phyloP scores from a whole-genome alignment of 768 basidiomycete genomes.

The Xerocomus spinulosus region DNA sequence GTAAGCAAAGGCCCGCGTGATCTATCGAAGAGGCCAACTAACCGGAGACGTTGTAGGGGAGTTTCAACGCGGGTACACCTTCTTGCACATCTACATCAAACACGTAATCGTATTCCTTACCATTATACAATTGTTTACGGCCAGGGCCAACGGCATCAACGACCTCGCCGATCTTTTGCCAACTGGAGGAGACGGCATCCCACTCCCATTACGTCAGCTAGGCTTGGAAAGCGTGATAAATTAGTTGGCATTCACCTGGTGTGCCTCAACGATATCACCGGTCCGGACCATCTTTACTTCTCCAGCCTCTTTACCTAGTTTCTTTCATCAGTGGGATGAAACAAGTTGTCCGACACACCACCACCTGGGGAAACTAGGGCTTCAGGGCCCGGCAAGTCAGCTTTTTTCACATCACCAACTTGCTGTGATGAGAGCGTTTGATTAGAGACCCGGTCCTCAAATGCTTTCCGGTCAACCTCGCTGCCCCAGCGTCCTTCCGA shows the following conservation, averaged over 20 bases:
- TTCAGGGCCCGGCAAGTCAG: constrained; percentile 84
- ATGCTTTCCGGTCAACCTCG: constrained; percentile 56
- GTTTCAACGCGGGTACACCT: constrained; percentile 85
- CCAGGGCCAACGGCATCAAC: constrained; percentile 89
- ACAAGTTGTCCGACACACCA: not conserved
- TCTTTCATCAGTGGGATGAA: constrained; percentile 5
- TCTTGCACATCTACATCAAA: constrained; percentile 97
- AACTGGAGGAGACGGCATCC: constrained; percentile 61
- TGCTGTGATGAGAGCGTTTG: constrained; percentile 82
- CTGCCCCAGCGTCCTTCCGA: constrained; percentile 70
- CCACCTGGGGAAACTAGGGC: constrained; percentile 68
- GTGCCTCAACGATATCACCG: constrained; percentile 77
- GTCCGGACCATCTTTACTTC: constrained; percentile 91
- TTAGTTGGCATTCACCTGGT: constrained; percentile 57
- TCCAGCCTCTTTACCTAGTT: constrained; percentile 82
- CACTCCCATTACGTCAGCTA: constrained; percentile 54
- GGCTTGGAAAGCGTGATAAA: not conserved
- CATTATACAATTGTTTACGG: constrained; percentile 88
- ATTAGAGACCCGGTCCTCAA: constrained; percentile 70
- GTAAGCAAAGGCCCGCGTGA: constrained; percentile 1
- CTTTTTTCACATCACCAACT: constrained; percentile 89
- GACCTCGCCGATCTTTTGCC: constrained; percentile 95
- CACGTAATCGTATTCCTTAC: constrained; percentile 98
- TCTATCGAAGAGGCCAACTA: constrained; percentile 15
- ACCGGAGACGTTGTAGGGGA: constrained; percentile 91